These are phyloP conservation scores for Sesbania bispinosa DNA, from an alignment of 306 rosid species.

Conservation along the genomic window DNA sequence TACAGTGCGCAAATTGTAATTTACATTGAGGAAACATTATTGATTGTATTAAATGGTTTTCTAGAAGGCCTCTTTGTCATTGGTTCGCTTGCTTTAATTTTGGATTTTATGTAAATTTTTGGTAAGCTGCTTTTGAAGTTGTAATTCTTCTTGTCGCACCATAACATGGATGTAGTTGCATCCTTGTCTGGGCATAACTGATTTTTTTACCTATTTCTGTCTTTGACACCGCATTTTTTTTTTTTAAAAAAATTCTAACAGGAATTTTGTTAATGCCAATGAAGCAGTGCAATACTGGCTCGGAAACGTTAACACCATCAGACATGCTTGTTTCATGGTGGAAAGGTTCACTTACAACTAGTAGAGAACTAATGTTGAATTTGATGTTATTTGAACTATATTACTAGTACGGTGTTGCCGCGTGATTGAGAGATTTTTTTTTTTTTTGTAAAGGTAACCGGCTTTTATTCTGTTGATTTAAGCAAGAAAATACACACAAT, in stretches of 20 bases:
- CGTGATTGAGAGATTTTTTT: too few species aligned
- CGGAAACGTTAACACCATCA: not conserved
- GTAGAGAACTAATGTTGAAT: not conserved
- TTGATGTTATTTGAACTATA: not conserved
- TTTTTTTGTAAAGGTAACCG: not conserved
- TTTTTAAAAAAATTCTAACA: not conserved
- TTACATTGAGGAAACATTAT: constrained; percentile 36
- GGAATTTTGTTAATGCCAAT: not conserved
- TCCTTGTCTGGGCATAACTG: not conserved
- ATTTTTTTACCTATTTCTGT: not conserved
- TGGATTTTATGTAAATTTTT: not conserved
- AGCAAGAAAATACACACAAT: too few species aligned
- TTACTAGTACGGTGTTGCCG: not conserved
- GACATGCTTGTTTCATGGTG: not conserved
- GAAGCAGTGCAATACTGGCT: not conserved
- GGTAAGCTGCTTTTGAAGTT: not conserved
- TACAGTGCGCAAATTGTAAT: constrained; percentile 56
- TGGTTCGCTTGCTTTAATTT: not conserved
- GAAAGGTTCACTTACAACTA: not conserved
- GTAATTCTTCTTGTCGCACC: not conserved
- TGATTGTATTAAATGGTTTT: constrained; percentile 47
- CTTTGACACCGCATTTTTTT: not conserved
- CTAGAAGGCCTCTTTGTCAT: not conserved
- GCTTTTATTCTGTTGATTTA: too few species aligned
- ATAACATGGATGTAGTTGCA: not conserved